Evolutionary conservation across 192 early-diverging fungal genomes (phyloP).

Genomic region (Polychytrium aggregatum): DNA sequence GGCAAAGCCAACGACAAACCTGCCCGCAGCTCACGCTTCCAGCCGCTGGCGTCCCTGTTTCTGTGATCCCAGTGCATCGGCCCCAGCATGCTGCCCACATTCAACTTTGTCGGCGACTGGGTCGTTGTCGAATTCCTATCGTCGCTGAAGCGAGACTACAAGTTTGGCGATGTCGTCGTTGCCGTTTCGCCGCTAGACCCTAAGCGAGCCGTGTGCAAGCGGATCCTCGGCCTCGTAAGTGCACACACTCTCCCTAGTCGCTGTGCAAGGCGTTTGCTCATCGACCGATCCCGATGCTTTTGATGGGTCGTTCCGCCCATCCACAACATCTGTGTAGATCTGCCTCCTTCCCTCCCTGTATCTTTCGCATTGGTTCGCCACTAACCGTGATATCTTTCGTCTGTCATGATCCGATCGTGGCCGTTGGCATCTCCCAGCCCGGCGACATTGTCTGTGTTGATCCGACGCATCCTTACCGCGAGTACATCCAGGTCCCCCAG

Average conservation of each 20-base stretch:
- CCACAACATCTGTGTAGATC: too few relatives aligned
- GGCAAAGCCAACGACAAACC: constrained; percentile 1
- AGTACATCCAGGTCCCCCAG: constrained; percentile 49
- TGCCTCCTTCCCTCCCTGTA: not conserved
- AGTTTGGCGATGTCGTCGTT: constrained; percentile 69
- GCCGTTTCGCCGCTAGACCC: constrained; percentile 62
- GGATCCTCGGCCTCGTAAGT: constrained; percentile 64
- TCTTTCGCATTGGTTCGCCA: too few relatives aligned
- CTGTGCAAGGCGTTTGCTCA: too few relatives aligned
- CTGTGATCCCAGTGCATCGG: constrained; percentile 50
- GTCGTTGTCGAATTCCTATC: constrained; percentile 63
- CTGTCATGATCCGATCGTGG: too few relatives aligned
- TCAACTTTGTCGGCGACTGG: constrained; percentile 71
- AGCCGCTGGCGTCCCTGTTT: not conserved
- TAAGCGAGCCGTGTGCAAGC: constrained; percentile 59
- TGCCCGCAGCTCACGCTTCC: not conserved
- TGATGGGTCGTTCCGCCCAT: too few relatives aligned
- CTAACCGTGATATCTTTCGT: constrained; percentile 2
- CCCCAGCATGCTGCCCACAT: constrained; percentile 85
- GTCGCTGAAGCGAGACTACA: constrained; percentile 9
- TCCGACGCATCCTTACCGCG: constrained; percentile 36
- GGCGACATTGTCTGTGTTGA: constrained; percentile 76
- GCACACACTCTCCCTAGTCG: not conserved
- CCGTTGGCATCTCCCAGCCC: constrained; percentile 37
- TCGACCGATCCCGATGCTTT: too few relatives aligned